Conservation (phyloP, 2,329 filamentous ascomycete species). For the Pyricularia pennisetigena region DNA sequence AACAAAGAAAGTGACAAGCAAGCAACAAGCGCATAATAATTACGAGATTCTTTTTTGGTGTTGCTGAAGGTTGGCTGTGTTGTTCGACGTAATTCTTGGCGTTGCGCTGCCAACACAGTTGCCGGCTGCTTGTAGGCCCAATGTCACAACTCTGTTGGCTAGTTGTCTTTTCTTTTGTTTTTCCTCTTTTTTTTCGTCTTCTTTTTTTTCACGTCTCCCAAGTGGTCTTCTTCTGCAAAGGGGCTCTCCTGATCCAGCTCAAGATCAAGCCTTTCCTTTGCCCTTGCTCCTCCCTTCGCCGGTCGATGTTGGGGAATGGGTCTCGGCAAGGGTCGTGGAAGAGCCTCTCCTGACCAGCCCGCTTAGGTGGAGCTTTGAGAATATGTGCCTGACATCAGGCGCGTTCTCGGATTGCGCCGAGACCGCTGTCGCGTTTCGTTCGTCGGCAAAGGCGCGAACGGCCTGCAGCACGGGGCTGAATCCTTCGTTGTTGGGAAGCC, state of each 20-base stretch:
- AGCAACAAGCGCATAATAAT: not conserved
- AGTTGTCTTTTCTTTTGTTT: not conserved
- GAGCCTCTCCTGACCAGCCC: not conserved
- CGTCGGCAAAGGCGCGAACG: slow-evolving; percentile 72
- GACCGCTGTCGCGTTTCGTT: slow-evolving; percentile 55
- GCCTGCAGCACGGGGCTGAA: slow-evolving; percentile 64
- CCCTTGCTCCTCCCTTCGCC: not conserved
- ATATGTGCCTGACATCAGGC: slow-evolving; percentile 66
- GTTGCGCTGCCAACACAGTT: not conserved
- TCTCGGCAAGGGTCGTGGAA: not conserved
- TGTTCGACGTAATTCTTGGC: not conserved
- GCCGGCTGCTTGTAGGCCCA: not conserved
- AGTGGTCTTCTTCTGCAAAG: not conserved
- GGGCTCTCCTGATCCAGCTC: not conserved
- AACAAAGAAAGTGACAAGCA: too few relatives aligned
- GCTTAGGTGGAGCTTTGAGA: slow-evolving; percentile 48
- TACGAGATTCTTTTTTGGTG: not conserved
- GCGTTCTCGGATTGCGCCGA: slow-evolving; percentile 53
- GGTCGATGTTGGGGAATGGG: not conserved
- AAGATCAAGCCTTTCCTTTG: not conserved
- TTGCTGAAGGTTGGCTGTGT: not conserved
- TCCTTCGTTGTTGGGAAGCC: slow-evolving; percentile 75
- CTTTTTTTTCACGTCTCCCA: not conserved
- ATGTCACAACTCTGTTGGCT: not conserved
- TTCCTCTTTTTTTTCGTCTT: not conserved